phyloP scores from a whole-genome alignment of 2,329 filamentous ascomycete species.

The Pseudocercospora crystallina region DNA sequence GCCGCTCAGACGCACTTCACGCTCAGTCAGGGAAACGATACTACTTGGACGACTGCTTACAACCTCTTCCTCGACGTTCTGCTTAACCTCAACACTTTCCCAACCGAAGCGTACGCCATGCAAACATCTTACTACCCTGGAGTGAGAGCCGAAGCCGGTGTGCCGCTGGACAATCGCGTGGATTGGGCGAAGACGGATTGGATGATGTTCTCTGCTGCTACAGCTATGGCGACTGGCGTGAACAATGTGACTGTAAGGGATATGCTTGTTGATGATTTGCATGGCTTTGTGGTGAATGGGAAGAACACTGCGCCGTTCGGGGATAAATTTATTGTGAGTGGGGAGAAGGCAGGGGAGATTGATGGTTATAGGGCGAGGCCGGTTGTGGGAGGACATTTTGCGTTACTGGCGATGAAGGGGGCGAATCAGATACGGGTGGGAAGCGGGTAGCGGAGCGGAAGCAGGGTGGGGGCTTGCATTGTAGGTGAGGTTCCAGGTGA shows the following conservation, averaged over 20 bases:
- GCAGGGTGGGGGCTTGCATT: too few species aligned
- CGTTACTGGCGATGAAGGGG: background rate
- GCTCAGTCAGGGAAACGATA: constrained; percentile 43
- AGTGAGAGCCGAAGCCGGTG: constrained; percentile 45
- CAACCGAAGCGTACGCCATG: constrained; percentile 50
- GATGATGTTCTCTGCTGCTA: constrained; percentile 50
- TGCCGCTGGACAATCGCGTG: constrained; percentile 51
- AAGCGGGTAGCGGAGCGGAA: too few species aligned
- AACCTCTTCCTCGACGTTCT: constrained; percentile 53
- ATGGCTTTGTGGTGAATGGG: background rate
- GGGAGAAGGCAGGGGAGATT: constrained; percentile 34
- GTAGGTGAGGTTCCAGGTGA: too few species aligned
- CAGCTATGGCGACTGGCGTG: constrained; percentile 13
- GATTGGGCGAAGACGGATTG: constrained; percentile 41
- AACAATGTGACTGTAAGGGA: constrained; percentile 33
- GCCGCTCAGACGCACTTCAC: constrained; percentile 44
- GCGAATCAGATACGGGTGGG: background rate
- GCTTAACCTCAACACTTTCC: constrained; percentile 48
- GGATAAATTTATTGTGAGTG: constrained; percentile 13
- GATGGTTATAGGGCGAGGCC: constrained; percentile 42
- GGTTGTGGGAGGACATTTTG: constrained; percentile 45
- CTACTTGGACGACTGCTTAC: constrained; percentile 46
- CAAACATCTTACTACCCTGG: constrained; percentile 53
- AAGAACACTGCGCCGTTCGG: background rate
- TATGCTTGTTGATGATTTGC: constrained; percentile 2